Evolutionary conservation across 345 rosid species (phyloP).

Genomic region (Dimocarpus longan): DNA sequence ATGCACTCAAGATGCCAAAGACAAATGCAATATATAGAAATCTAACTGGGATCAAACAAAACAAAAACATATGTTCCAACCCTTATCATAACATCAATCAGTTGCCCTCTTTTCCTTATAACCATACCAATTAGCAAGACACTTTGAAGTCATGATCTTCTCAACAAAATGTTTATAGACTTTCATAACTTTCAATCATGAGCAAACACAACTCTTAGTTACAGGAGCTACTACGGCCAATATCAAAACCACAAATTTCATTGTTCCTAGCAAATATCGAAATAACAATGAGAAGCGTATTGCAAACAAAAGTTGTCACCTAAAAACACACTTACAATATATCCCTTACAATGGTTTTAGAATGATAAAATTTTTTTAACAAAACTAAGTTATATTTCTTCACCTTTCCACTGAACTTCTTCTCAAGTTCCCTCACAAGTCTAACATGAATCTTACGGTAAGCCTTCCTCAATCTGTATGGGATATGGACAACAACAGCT

Average conservation of each 20-base stretch:
- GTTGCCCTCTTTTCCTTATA: neutral
- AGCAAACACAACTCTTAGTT: neutral
- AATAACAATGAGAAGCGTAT: neutral
- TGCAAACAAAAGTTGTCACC: neutral
- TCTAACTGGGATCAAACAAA: neutral
- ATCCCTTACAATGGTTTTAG: neutral
- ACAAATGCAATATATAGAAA: neutral
- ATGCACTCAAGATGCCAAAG: neutral
- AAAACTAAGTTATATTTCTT: neutral
- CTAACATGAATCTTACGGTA: conserved; percentile 73
- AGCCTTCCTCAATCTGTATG: conserved; percentile 81
- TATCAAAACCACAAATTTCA: neutral
- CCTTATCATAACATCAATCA: neutral
- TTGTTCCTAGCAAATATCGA: neutral
- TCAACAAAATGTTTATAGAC: too few species aligned
- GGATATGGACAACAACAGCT: conserved; percentile 76
- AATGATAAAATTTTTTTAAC: neutral
- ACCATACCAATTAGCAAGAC: neutral
- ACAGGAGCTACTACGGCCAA: neutral
- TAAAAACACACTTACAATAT: neutral
- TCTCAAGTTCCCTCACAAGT: conserved; percentile 89
- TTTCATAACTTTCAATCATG: neutral
- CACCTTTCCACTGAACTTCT: conserved; percentile 92
- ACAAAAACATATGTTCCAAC: neutral
- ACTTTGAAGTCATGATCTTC: neutral